Evolutionary conservation across 371 early-diverging fungal genomes (phyloP).

Genomic region (Mortierella sp.): DNA sequence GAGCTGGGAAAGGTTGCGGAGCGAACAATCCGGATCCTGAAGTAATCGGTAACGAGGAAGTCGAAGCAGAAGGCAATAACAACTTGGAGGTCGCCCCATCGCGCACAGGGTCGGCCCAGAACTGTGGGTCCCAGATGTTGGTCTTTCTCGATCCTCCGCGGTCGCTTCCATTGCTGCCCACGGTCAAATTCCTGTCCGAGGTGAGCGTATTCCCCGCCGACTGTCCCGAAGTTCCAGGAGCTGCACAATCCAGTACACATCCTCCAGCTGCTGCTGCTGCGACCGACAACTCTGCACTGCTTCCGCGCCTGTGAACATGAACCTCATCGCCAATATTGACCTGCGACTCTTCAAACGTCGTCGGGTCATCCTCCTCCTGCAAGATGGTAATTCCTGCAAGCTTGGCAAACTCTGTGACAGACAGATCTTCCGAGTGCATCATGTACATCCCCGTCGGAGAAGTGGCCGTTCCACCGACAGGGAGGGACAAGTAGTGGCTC

Average conservation of each 20-base stretch:
- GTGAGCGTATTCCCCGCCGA: slow-evolving; percentile 26
- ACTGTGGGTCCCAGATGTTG: slow-evolving; percentile 54
- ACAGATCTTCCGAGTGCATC: slow-evolving; percentile 51
- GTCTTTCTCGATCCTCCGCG: slow-evolving; percentile 4
- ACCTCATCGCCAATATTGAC: neutral
- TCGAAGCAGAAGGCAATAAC: slow-evolving; percentile 10
- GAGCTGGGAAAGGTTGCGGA: neutral
- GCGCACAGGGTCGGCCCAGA: slow-evolving; percentile 33
- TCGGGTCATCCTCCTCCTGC: slow-evolving; percentile 31
- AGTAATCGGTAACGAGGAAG: slow-evolving; percentile 8
- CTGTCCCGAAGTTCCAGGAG: neutral
- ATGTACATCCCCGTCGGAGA: slow-evolving; percentile 28
- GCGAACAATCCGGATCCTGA: neutral
- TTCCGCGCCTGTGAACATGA: neutral
- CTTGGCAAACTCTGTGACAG: slow-evolving; percentile 50
- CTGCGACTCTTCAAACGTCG: slow-evolving; percentile 7
- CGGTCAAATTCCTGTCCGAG: slow-evolving; percentile 27
- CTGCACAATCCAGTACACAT: neutral
- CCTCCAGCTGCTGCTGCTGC: neutral
- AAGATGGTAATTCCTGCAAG: slow-evolving; percentile 55
- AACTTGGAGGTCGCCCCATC: slow-evolving; percentile 3
- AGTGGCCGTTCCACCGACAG: slow-evolving; percentile 27
- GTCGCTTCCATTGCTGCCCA: slow-evolving; percentile 20
- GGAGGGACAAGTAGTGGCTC: slow-evolving; percentile 46
- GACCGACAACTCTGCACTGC: neutral